Conservation (phyloP, 1,284 basidiomycete species). For the Heterobasidion parviporum region DNA sequence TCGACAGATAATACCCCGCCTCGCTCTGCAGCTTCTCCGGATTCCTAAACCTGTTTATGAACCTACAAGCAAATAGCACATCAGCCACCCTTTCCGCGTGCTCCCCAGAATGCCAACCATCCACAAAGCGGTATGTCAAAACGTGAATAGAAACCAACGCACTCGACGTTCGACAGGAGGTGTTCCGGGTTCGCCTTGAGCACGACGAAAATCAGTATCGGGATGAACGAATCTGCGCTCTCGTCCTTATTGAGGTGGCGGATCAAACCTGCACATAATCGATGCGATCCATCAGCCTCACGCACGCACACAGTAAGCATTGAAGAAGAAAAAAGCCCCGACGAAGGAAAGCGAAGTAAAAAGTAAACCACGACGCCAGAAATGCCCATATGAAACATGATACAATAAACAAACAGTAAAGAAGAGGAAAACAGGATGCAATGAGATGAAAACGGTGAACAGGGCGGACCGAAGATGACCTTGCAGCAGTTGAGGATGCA, state of each 20-base stretch:
- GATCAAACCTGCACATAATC: constrained; percentile 59
- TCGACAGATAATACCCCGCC: constrained; percentile 95
- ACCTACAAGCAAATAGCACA: constrained; percentile 37
- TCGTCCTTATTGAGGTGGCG: constrained; percentile 77
- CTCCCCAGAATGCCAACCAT: too few relatives aligned
- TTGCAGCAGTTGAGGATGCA: constrained; percentile 98
- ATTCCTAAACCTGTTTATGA: constrained; percentile 93
- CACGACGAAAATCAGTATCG: constrained; percentile 91
- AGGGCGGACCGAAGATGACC: constrained; percentile 87
- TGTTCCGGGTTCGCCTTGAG: constrained; percentile 91
- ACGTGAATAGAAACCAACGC: constrained; percentile 19
- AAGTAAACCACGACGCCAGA: not conserved
- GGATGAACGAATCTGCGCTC: constrained; percentile 90
- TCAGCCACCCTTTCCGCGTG: not conserved
- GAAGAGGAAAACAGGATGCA: too few relatives aligned
- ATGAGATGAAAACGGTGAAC: not conserved
- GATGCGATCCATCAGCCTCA: too few relatives aligned
- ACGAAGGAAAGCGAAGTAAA: not conserved
- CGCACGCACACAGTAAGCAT: not conserved
- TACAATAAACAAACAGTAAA: too few relatives aligned
- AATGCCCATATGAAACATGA: not conserved
- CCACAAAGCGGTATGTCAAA: not conserved
- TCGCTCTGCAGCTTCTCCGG: constrained; percentile 88
- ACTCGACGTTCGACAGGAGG: constrained; percentile 94
- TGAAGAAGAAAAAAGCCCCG: constrained; percentile 9